These are phyloP conservation scores for Verruconis gallopava DNA, from an alignment of 2,329 filamentous ascomycete species.

Conservation along the genomic window DNA sequence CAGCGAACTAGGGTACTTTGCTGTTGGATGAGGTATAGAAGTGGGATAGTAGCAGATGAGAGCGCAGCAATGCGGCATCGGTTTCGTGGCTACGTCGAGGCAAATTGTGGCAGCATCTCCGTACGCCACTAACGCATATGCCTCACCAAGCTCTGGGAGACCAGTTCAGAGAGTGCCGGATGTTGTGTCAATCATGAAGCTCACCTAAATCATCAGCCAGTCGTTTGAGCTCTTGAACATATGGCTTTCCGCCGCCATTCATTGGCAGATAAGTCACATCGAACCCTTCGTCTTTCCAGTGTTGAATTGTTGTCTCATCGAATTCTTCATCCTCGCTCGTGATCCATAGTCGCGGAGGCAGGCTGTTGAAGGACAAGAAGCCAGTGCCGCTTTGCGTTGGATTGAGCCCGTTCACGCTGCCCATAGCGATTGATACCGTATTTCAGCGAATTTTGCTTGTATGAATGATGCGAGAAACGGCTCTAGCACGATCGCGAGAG, in stretches of 20 bases:
- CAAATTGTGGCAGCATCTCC: conserved; percentile 47
- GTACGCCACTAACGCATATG: conserved; percentile 35
- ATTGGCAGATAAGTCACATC: conserved; percentile 43
- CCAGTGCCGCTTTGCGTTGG: neutral
- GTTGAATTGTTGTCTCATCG: conserved; percentile 39
- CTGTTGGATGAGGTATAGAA: conserved; percentile 39
- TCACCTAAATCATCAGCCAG: conserved; percentile 50
- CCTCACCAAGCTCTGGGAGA: conserved; percentile 2
- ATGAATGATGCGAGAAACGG: no score
- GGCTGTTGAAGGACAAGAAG: conserved; percentile 1
- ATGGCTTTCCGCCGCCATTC: conserved; percentile 35
- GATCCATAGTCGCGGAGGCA: conserved; percentile 26
- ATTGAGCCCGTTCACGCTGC: neutral
- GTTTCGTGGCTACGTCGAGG: conserved; percentile 44
- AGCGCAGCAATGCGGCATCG: conserved; percentile 43
- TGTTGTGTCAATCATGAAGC: conserved; percentile 9
- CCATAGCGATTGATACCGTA: no score
- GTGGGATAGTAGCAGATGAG: conserved; percentile 52
- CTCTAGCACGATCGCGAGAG: no score
- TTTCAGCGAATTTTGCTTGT: no score
- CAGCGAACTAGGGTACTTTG: conserved; percentile 30
- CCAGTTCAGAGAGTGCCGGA: neutral
- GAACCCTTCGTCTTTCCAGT: conserved; percentile 50
- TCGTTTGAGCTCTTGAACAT: conserved; percentile 35
- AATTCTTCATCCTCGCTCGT: conserved; percentile 37